Percentiles rank a stretch among this genome's conserved stretches.
Evolutionary conservation across 805 yeast species (phyloP).

Genomic region (Priceomyces medius): DNA sequence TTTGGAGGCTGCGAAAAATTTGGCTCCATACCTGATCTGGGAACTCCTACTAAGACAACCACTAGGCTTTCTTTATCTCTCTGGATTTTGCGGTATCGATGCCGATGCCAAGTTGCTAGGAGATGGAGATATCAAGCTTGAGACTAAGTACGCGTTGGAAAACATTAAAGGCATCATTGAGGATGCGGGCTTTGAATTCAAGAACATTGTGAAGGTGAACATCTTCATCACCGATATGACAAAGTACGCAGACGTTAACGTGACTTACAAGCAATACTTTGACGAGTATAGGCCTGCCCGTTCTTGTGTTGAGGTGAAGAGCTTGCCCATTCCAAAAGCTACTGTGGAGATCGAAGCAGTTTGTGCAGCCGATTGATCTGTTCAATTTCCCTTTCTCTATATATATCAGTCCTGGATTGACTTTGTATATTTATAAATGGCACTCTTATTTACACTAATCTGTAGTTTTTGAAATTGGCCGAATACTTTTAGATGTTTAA

Average conservation of each 20-base stretch:
- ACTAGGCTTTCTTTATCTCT: conserved; percentile 4
- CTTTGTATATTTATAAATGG: not conserved
- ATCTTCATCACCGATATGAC: conserved; percentile 3
- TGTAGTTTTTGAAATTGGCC: not conserved
- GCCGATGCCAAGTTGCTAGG: conserved; percentile 2
- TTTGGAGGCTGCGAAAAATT: no score
- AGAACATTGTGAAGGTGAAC: conserved; percentile 3
- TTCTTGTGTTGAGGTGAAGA: conserved; percentile 3
- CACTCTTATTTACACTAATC: not conserved
- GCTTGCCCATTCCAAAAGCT: conserved; percentile 3
- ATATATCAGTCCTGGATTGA: no score
- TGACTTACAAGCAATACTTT: conserved; percentile 1
- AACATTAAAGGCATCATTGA: conserved; percentile 4
- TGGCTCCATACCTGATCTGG: no score
- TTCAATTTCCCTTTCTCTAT: no score
- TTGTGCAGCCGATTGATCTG: not conserved
- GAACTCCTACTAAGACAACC: no score
- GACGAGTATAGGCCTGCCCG: conserved; percentile 3
- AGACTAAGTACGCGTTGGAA: conserved; percentile 3
- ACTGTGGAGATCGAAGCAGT: conserved; percentile 5
- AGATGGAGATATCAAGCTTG: conserved; percentile 2
- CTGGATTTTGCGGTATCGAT: conserved; percentile 6
- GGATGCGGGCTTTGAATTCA: conserved; percentile 2
- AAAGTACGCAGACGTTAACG: conserved; percentile 3
- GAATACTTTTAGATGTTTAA: not conserved